phyloP scores from a whole-genome alignment of 805 yeast genomes.

The Nakazawaea ambrosiae region DNA sequence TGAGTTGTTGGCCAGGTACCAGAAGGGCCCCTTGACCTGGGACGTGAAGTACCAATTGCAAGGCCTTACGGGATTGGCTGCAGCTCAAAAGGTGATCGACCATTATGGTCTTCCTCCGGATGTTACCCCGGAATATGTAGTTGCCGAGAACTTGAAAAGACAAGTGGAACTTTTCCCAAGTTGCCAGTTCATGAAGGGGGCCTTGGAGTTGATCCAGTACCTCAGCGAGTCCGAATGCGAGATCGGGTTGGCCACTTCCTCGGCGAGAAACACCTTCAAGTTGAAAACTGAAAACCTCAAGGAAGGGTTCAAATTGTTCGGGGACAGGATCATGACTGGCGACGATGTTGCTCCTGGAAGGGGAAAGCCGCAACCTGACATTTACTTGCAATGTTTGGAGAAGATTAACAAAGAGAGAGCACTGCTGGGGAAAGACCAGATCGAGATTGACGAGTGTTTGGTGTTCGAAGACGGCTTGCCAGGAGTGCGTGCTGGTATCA shows the following conservation, averaged over 20 bases:
- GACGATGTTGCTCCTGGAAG: slow-evolving; percentile 84
- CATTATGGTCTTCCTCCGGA: slow-evolving; percentile 56
- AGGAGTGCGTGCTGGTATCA: slow-evolving; percentile 79
- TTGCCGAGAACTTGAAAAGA: slow-evolving; percentile 39
- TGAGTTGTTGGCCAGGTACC: slow-evolving; percentile 56
- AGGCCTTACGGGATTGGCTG: slow-evolving; percentile 84
- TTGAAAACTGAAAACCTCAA: slow-evolving; percentile 67
- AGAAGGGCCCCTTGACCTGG: slow-evolving; percentile 84
- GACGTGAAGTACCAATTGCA: slow-evolving; percentile 81
- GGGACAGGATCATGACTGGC: slow-evolving; percentile 69
- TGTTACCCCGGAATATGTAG: slow-evolving; percentile 56
- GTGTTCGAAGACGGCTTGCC: slow-evolving; percentile 95
- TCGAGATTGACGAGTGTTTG: slow-evolving; percentile 70
- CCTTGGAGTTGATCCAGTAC: slow-evolving; percentile 54
- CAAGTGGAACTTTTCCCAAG: slow-evolving; percentile 59
- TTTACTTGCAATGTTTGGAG: slow-evolving; percentile 77
- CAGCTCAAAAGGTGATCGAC: slow-evolving; percentile 58
- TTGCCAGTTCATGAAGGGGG: slow-evolving; percentile 77
- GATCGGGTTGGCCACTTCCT: slow-evolving; percentile 87
- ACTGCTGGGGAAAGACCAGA: slow-evolving; percentile 32
- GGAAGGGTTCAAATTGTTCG: slow-evolving; percentile 58
- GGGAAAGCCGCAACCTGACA: slow-evolving; percentile 93
- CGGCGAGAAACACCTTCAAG: slow-evolving; percentile 52
- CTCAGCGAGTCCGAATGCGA: slow-evolving; percentile 55
- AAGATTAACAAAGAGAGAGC: slow-evolving; percentile 53